Conservation (phyloP, 345 rosid species). For the Kernera saxatilis region DNA sequence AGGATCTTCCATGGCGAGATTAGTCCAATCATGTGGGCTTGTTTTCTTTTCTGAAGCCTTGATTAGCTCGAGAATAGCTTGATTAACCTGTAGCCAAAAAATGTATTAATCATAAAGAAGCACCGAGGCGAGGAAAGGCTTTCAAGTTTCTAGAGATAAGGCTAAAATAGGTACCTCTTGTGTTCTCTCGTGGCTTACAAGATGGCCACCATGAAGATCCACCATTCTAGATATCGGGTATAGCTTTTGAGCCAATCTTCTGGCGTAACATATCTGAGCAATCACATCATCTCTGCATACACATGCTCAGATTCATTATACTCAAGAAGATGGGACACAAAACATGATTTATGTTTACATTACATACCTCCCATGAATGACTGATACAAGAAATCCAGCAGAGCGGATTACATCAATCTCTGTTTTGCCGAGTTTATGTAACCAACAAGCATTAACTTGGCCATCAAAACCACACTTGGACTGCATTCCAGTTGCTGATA, state of each 20-base stretch:
- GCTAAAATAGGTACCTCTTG: neutral
- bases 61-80: neutral
- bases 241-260: neutral
- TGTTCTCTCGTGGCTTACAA: neutral
- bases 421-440: too few species aligned
- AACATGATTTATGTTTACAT: too few species aligned
- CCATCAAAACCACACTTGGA: too few species aligned
- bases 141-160: neutral
- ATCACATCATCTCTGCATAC: neutral
- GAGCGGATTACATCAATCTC: too few species aligned
- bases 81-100: neutral
- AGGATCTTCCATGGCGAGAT: neutral
- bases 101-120: neutral
- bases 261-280: neutral
- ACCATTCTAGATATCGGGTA: neutral
- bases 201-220: neutral
- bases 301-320: neutral
- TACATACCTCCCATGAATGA: too few species aligned
- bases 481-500: too few species aligned
- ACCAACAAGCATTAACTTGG: too few species aligned
- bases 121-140: neutral
- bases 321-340: neutral
- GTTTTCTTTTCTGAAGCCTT: neutral
- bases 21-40: neutral
- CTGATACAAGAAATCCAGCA: too few species aligned